phyloP scores from a whole-genome alignment of 331 rosid species.

The Rosa hybrid region DNA sequence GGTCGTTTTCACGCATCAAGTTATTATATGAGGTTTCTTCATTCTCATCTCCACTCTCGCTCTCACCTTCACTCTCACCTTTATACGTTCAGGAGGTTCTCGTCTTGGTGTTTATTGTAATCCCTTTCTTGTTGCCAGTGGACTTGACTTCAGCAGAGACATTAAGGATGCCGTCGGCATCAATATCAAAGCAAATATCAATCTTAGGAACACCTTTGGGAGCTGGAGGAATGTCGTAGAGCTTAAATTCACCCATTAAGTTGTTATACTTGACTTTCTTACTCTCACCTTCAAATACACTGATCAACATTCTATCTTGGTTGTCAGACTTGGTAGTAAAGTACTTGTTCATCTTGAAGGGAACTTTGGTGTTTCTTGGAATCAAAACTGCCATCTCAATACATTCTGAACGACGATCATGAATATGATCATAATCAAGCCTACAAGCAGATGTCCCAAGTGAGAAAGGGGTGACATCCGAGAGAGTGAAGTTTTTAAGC shows the following conservation, averaged over 20 bases:
- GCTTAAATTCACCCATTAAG: background rate
- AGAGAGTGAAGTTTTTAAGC: background rate
- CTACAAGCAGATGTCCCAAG: background rate
- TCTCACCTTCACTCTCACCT: background rate
- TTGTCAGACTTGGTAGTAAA: background rate
- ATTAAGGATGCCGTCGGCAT: background rate
- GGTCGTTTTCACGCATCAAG: background rate
- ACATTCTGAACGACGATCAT: background rate
- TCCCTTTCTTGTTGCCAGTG: conserved; percentile 1
- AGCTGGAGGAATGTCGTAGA: background rate
- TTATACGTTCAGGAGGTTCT: background rate
- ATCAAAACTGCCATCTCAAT: background rate
- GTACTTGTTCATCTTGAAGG: background rate
- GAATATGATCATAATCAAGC: too few relatives aligned
- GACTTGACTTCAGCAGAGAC: background rate
- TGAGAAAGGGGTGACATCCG: background rate
- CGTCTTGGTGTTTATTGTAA: background rate
- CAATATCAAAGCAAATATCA: background rate
- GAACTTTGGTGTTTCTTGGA: too few relatives aligned
- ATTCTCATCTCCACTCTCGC: background rate
- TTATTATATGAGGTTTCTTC: too few relatives aligned
- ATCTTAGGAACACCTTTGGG: background rate
- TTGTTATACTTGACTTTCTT: background rate
- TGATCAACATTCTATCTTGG: background rate
- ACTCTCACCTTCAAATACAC: background rate